Base-by-base conservation (phyloP, 352 stramenopile genomes). In the Phytophthora vignae region DNA sequence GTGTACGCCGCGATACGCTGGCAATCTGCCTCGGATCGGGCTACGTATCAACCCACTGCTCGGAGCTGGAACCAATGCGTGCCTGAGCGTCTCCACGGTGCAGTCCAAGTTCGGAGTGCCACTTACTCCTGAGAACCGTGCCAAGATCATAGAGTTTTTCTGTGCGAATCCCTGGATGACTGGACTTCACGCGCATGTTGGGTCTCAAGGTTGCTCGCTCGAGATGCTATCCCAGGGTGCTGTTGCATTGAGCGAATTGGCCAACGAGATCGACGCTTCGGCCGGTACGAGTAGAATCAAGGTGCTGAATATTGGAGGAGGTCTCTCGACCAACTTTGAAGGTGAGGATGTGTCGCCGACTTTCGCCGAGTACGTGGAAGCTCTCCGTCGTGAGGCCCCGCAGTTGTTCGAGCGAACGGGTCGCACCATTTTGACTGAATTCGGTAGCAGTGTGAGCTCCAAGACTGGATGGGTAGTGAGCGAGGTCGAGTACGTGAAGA, bases 31-130 rank as follows among this genome's bases (percentile, higher is more conserved):
- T 19, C 88, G 83, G 3, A 96, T 98, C 31, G 94, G 95, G 3
- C 76, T 98, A 42, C 88, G 95, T 6, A 88, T 98, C 52, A 98
- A 98, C 73, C 95, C 95, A 2, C 78, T 98, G 42, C 85, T 98
- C 12, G 93, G 94, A 36, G 79, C 79, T 1, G 93, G 95, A n/a
- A 87, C 73, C 19, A 98, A 98, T 55, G 76, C 89, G 31, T 93
- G 77, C 33, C 77, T 97, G 6, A 97, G 90, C 58, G 93, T 97
- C 22, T 95, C 92, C 14, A 98, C 91, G 1, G 77, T 87, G 7
- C 93, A 91, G 55, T 98, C 91, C 73, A 98, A 98, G 78, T 98
- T 98, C 55, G 95, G 94, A 17, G 80, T 98, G 19, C 90, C 92
- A 10, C 77, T 96, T 40, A 93, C 83, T 2, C 19, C 64, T 14